Evolutionary conservation across 805 yeast species (phyloP).

Genomic region (Ogataea trehaloabstinens): DNA sequence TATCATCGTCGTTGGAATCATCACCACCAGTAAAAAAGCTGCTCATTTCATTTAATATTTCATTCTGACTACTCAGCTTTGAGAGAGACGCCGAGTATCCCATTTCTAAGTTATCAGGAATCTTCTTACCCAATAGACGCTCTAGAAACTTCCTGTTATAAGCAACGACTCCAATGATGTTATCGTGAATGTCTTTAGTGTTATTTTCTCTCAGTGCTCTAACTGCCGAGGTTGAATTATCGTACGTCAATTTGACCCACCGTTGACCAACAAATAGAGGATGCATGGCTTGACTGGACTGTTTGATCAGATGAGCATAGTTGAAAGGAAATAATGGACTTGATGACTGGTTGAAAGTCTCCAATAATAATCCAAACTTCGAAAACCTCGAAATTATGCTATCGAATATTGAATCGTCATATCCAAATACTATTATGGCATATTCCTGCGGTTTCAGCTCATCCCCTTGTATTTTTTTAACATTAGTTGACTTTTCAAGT

Average conservation of each 20-base stretch:
- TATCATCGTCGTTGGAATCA: slow-evolving; percentile 8
- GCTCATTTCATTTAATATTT: slow-evolving; percentile 13
- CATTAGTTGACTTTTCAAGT: not conserved
- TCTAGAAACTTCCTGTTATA: slow-evolving; percentile 61
- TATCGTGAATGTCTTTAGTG: slow-evolving; percentile 56
- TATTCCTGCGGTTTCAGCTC: slow-evolving; percentile 38
- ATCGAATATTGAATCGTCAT: slow-evolving; percentile 71
- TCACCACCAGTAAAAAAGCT: slow-evolving; percentile 14
- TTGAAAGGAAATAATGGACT: slow-evolving; percentile 8
- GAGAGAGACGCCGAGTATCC: slow-evolving; percentile 36
- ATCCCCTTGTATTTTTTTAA: slow-evolving; percentile 26
- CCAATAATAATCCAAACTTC: slow-evolving; percentile 77
- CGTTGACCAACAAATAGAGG: slow-evolving; percentile 84
- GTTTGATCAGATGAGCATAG: slow-evolving; percentile 4
- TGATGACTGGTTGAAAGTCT: slow-evolving; percentile 51
- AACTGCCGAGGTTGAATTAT: slow-evolving; percentile 67
- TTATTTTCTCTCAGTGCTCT: slow-evolving; percentile 89
- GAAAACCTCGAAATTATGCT: slow-evolving; percentile 69
- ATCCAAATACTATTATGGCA: slow-evolving; percentile 85
- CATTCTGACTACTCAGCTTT: slow-evolving; percentile 11
- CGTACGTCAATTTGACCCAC: slow-evolving; percentile 90
- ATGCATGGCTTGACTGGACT: slow-evolving; percentile 26
- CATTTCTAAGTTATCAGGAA: slow-evolving; percentile 45
- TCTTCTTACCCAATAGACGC: slow-evolving; percentile 47
- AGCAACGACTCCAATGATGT: slow-evolving; percentile 63